Evolutionary conservation across 2,329 filamentous ascomycete genomes (phyloP).

Genomic region (Neodidymelliopsis sp.): DNA sequence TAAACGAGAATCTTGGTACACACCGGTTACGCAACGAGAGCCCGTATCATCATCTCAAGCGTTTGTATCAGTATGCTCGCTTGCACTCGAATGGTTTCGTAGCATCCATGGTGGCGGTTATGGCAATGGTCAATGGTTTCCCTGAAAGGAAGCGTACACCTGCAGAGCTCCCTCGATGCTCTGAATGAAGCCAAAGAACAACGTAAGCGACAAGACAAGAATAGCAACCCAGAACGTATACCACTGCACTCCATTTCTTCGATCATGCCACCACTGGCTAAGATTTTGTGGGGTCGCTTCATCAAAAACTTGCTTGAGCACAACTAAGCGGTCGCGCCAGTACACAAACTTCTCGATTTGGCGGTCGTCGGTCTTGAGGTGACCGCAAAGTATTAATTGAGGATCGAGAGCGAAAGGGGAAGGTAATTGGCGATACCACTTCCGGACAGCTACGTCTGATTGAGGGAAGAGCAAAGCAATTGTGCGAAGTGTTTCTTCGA

Average conservation of each 20-base stretch:
- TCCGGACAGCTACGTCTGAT: slow-evolving; percentile 26
- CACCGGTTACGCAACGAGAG: too few relatives aligned
- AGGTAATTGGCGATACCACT: slow-evolving; percentile 27
- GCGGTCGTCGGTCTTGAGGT: slow-evolving; percentile 43
- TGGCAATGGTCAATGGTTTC: too few relatives aligned
- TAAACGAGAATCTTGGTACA: too few relatives aligned
- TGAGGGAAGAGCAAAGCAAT: slow-evolving; percentile 50
- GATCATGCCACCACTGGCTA: slow-evolving; percentile 55
- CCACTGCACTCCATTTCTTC: slow-evolving; percentile 54
- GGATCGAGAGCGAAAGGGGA: slow-evolving; percentile 33
- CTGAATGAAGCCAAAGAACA: slow-evolving; percentile 55
- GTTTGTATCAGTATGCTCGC: too few relatives aligned
- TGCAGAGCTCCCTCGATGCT: slow-evolving; percentile 52
- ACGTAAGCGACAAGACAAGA: slow-evolving; percentile 45
- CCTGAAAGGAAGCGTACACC: too few relatives aligned
- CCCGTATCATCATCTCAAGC: too few relatives aligned
- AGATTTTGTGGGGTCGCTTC: slow-evolving; percentile 46
- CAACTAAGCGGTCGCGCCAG: slow-evolving; percentile 55
- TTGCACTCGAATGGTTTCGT: too few relatives aligned
- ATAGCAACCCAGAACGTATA: slow-evolving; percentile 58
- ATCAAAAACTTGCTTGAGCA: slow-evolving; percentile 54
- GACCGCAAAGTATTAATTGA: slow-evolving; percentile 35
- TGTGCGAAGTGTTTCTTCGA: slow-evolving; percentile 50
- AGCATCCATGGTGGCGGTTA: too few relatives aligned
- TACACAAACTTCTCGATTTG: slow-evolving; percentile 45